Conservation (phyloP, 176 grass and related monocot species). For the Zea luxurians region DNA sequence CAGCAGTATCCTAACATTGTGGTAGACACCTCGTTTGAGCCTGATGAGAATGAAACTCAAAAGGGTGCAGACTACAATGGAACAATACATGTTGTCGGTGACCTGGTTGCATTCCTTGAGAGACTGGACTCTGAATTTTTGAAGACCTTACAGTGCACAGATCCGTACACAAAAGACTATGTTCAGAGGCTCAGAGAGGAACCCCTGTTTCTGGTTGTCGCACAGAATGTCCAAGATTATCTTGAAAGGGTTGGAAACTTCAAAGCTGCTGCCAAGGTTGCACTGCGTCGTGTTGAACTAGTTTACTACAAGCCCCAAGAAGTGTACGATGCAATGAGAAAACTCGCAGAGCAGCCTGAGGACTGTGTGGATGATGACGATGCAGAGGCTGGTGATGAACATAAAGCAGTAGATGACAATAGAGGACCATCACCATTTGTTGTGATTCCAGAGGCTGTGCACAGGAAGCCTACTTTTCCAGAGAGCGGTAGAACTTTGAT, state of each 20-base stretch:
- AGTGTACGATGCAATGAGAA: conserved; percentile 94
- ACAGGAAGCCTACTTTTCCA: conserved; percentile 81
- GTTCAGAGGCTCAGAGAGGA: conserved; percentile 92
- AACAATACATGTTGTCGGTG: conserved; percentile 71
- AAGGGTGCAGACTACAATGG: conserved; percentile 72
- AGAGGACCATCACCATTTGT: conserved; percentile 66
- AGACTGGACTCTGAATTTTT: conserved; percentile 91
- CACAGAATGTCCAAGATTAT: conserved; percentile 91
- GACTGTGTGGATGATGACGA: conserved; percentile 51
- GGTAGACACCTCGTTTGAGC: conserved; percentile 69
- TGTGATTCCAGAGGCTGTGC: conserved; percentile 76
- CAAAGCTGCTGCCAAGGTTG: conserved; percentile 82
- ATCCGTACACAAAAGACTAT: conserved; percentile 92
- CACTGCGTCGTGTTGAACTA: conserved; percentile 74
- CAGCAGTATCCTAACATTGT: conserved; percentile 86
- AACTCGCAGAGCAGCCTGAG: conserved; percentile 62
- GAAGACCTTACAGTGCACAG: conserved; percentile 79
- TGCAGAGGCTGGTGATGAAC: conserved; percentile 51
- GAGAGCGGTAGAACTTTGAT: conserved; percentile 76
- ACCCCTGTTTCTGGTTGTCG: conserved; percentile 83
- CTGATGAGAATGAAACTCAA: conserved; percentile 80
- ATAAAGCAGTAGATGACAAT: conserved; percentile 43
- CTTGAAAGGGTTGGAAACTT: conserved; percentile 67
- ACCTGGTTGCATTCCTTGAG: conserved; percentile 88
- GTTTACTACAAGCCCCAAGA: conserved; percentile 97